These are phyloP conservation scores for Trapa incisa DNA, from an alignment of 345 rosid genomes.

Conservation along the genomic window DNA sequence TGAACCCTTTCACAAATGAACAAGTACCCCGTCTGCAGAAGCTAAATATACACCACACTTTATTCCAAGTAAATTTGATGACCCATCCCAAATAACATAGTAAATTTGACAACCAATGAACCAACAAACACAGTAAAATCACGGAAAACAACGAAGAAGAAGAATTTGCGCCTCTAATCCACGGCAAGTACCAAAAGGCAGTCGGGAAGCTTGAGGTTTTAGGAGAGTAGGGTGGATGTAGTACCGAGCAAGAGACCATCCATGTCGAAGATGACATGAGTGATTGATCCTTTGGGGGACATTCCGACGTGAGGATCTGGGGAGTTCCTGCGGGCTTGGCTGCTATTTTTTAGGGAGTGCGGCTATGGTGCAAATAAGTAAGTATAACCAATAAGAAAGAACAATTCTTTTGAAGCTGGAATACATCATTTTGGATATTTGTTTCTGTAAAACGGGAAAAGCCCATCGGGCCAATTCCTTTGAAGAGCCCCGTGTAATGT, in stretches of 20 bases:
- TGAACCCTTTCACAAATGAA: neutral
- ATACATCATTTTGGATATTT: too few relatives aligned
- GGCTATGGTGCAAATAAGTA: too few relatives aligned
- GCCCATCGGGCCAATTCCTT: too few relatives aligned
- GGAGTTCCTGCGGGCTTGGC: neutral
- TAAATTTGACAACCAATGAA: neutral
- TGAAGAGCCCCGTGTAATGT: too few relatives aligned
- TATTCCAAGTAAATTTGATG: neutral
- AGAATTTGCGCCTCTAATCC: neutral
- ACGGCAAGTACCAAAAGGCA: neutral
- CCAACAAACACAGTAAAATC: neutral
- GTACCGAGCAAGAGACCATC: slow-evolving; percentile 89
- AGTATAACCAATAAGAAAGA: too few relatives aligned
- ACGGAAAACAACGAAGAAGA: neutral
- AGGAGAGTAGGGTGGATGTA: slow-evolving; percentile 5
- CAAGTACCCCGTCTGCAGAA: neutral
- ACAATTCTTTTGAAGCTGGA: too few relatives aligned
- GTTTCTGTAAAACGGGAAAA: too few relatives aligned
- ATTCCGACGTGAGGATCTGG: neutral
- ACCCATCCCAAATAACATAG: neutral
- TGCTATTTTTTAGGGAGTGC: neutral
- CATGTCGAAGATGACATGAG: slow-evolving; percentile 94
- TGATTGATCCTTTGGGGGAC: slow-evolving; percentile 35
- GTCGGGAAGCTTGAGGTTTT: neutral
- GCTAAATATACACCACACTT: neutral